phyloP scores from a whole-genome alignment of 257 asterid species.

The Ehretia macrophylla region DNA sequence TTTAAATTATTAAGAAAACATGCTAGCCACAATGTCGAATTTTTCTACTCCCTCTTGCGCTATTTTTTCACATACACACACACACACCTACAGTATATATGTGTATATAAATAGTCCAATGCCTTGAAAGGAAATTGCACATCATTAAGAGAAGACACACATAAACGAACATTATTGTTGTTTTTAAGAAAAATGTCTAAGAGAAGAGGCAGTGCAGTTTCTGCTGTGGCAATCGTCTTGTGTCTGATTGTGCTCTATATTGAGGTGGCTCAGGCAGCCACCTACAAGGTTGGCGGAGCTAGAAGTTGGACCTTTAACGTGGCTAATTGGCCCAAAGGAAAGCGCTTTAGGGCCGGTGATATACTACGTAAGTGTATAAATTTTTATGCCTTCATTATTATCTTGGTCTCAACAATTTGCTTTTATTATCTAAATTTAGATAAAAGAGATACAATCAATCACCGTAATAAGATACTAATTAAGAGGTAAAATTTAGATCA shows the following conservation, averaged over 20 bases:
- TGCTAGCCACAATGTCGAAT: neutral
- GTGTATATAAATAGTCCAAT: neutral
- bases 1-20: neutral
- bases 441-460: no score
- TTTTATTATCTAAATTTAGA: neutral
- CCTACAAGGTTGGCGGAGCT: constrained; percentile 35
- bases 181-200: constrained; percentile 10
- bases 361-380: constrained; percentile 39
- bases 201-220: constrained; percentile 47
- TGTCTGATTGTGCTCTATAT: constrained; percentile 17
- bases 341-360: constrained; percentile 51
- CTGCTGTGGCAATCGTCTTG: constrained; percentile 12
- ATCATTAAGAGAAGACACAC: neutral
- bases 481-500: no score
- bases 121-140: neutral
- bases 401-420: no score
- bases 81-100: no score
- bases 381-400: no score
- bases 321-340: constrained; percentile 43
- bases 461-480: no score
- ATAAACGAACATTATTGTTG: no score
- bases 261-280: constrained; percentile 12
- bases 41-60: neutral
- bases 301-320: constrained; percentile 51
- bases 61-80: no score